phyloP scores from a whole-genome alignment of 805 yeast species.

The Naumovozyma baii region DNA sequence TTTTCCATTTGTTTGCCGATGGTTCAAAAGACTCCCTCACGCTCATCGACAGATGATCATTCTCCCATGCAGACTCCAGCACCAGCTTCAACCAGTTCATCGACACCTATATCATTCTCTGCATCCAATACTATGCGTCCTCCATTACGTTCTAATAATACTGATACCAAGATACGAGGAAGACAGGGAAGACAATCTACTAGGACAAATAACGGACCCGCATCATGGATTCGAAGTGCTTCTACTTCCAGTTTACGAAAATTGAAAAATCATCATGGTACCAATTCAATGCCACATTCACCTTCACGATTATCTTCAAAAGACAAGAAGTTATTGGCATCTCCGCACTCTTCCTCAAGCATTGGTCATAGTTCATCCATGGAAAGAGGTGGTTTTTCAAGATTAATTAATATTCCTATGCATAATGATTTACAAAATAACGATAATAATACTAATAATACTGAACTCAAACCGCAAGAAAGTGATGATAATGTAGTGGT shows the following conservation, averaged over 20 bases:
- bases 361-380: neutral
- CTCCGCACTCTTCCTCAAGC: too few relatives aligned
- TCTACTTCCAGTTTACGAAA: conserved; percentile 15
- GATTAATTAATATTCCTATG: neutral
- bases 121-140: neutral
- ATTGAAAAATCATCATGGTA: conserved; percentile 1
- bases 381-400: neutral
- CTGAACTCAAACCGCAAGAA: too few relatives aligned
- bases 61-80: too few relatives aligned
- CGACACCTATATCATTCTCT: neutral
- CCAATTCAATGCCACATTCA: neutral
- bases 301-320: neutral
- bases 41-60: too few relatives aligned
- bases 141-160: neutral
- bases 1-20: too few relatives aligned
- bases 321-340: neutral
- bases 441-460: neutral
- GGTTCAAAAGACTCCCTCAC: too few relatives aligned
- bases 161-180: too few relatives aligned
- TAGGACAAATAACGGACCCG: neutral
- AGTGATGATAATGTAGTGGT: conserved; percentile 7
- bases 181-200: conserved; percentile 1
- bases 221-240: conserved; percentile 18
- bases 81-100: neutral
- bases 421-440: neutral